A percentile compares a stretch with the other conserved stretches of the same genome.
These are phyloP conservation scores for Terfezia boudieri DNA, from an alignment of 495 filamentous ascomycete genomes.

Conservation along the genomic window DNA sequence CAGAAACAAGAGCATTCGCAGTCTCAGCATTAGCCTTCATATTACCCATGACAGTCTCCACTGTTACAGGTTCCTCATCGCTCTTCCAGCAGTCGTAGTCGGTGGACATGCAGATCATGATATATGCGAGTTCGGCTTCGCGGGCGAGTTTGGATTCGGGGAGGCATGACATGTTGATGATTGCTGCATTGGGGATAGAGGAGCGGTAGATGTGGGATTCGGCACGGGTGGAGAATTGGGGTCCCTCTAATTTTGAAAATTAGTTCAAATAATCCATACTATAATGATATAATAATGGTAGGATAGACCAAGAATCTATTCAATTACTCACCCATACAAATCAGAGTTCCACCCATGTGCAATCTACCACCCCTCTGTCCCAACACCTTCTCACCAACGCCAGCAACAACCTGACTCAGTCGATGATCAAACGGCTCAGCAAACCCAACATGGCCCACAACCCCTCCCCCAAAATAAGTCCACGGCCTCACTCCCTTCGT, in stretches of 20 bases:
- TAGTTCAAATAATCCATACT: not conserved
- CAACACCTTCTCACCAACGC: slow-evolving; percentile 18
- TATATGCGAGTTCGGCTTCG: slow-evolving; percentile 89
- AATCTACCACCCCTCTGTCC: slow-evolving; percentile 57
- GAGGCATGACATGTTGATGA: slow-evolving; percentile 96
- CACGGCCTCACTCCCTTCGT: slow-evolving; percentile 84
- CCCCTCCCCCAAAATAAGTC: slow-evolving; percentile 85
- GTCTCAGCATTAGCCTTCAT: slow-evolving; percentile 85
- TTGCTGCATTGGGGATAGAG: slow-evolving; percentile 47
- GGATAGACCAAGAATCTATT: too few species aligned
- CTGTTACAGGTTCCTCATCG: slow-evolving; percentile 53
- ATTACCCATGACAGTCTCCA: slow-evolving; percentile 91
- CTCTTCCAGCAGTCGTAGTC: slow-evolving; percentile 96
- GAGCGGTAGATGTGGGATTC: slow-evolving; percentile 85
- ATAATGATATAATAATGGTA: slow-evolving; percentile 6
- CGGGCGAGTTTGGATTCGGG: slow-evolving; percentile 89
- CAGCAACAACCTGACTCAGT: slow-evolving; percentile 45
- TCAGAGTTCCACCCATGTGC: slow-evolving; percentile 54
- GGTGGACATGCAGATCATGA: slow-evolving; percentile 97
- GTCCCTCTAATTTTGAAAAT: slow-evolving; percentile 36
- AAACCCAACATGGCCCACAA: slow-evolving; percentile 88
- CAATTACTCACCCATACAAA: slow-evolving; percentile 42
- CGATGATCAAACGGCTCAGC: slow-evolving; percentile 78
- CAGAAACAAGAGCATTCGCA: slow-evolving; percentile 60
- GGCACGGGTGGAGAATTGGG: slow-evolving; percentile 91